Conservation (phyloP, 2,329 filamentous ascomycete species). For the Byssothecium circinans region DNA sequence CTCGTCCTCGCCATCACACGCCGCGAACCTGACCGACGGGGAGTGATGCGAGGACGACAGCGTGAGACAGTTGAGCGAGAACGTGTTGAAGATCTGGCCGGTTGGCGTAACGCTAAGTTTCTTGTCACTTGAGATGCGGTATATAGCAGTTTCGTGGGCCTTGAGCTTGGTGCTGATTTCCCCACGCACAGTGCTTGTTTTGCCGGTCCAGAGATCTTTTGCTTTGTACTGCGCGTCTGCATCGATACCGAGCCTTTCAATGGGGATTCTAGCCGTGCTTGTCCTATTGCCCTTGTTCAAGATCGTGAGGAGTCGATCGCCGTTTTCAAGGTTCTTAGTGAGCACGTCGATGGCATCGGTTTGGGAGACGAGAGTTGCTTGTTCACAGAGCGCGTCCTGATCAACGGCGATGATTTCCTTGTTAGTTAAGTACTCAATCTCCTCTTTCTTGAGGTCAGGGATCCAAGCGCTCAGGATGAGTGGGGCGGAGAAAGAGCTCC, state of each 20-base stretch:
- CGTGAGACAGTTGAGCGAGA: constrained; percentile 49
- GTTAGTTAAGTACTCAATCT: constrained; percentile 34
- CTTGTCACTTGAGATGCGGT: constrained; percentile 41
- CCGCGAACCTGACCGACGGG: constrained; percentile 32
- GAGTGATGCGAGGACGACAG: constrained; percentile 20
- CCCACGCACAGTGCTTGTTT: constrained; percentile 22
- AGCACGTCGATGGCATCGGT: constrained; percentile 50
- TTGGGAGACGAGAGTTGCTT: constrained; percentile 53
- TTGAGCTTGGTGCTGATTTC: constrained; percentile 34
- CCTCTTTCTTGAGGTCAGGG: constrained; percentile 38
- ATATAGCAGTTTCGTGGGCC: constrained; percentile 48
- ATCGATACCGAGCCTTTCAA: constrained; percentile 44
- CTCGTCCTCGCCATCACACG: constrained; percentile 43
- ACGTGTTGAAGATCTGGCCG: constrained; percentile 55
- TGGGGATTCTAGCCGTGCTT: constrained; percentile 34
- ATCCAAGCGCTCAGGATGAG: constrained; percentile 47
- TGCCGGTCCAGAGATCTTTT: constrained; percentile 51
- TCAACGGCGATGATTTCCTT: constrained; percentile 48
- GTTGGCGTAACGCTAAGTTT: constrained; percentile 43
- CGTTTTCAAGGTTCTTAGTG: constrained; percentile 51
- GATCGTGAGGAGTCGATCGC: constrained; percentile 52
- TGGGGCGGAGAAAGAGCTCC: constrained; percentile 42
- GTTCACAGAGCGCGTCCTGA: constrained; percentile 48
- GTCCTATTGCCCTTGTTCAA: constrained; percentile 47
- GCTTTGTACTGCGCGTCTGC: constrained; percentile 33